Base-by-base conservation (phyloP, 805 yeast genomes). In the Saccharomycopsis sp. region DNA sequence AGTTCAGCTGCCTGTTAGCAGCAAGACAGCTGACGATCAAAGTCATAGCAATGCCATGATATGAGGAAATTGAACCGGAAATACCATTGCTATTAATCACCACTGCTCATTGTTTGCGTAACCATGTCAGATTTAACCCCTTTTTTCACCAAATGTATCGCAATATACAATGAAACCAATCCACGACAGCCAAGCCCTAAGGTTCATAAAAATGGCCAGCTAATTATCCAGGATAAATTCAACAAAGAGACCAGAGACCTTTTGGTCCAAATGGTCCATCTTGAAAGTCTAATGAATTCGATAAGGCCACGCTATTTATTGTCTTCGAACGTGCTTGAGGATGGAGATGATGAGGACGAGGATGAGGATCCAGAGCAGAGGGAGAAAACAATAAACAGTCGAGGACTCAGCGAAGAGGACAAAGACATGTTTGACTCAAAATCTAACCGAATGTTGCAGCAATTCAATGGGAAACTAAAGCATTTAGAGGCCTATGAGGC, bases 61-160 rank as follows among this genome's bases (percentile, higher is more conserved):
- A n/a, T n/a, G n/a, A n/a, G n/a, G n/a, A n/a, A n/a, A n/a, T n/a
- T n/a, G n/a, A n/a, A n/a, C n/a, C n/a, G n/a, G n/a, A n/a, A n/a
- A n/a, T n/a, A n/a, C n/a, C n/a, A n/a, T n/a, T n/a, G n/a, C n/a
- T n/a, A n/a, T n/a, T n/a, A n/a, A n/a, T n/a, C n/a, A n/a, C n/a
- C n/a, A n/a, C n/a, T n/a, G n/a, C n/a, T n/a, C n/a, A n/a, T n/a
- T n/a, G n/a, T n/a, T n/a, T n/a, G n/a, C n/a, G n/a, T n/a, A n/a
- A n/a, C n/a, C n/a, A n/a, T 70, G 74, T 53, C 68, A 3, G 64
- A 70, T 59, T 54, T 67, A 21, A 71, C 74, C 0, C 62, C 63
- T 1, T 55, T 65, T 24, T 71, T 71, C 57, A 52, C 56, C 37
- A 64, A 67, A 41, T 70, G 67, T 44, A 63, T 71, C 9, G 34